These are phyloP conservation scores for Cercospora sp. DNA, from an alignment of 2,329 filamentous ascomycete species.

Conservation along the genomic window DNA sequence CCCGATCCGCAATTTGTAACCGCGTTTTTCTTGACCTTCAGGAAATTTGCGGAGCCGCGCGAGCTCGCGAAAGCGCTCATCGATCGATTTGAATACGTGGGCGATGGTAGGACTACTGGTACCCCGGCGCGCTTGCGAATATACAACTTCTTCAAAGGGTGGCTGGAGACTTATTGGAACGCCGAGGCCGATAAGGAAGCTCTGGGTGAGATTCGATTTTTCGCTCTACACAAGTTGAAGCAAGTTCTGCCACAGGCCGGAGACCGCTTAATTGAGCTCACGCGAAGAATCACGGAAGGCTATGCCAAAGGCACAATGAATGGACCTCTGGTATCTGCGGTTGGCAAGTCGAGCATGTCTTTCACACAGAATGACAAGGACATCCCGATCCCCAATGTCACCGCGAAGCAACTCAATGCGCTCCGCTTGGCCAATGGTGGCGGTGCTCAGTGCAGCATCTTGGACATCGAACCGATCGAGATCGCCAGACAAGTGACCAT, in stretches of 20 bases:
- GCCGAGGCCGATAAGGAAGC: constrained; percentile 76
- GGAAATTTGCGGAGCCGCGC: constrained; percentile 80
- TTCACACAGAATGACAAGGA: constrained; percentile 55
- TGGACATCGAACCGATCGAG: constrained; percentile 90
- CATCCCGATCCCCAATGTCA: constrained; percentile 67
- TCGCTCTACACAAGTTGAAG: constrained; percentile 72
- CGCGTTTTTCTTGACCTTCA: constrained; percentile 94
- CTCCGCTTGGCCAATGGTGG: constrained; percentile 75
- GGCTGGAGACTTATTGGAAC: constrained; percentile 95
- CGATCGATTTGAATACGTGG: constrained; percentile 88
- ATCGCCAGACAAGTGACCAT: constrained; percentile 88
- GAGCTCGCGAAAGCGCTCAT: constrained; percentile 81
- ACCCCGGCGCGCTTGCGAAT: constrained; percentile 83
- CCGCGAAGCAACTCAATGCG: constrained; percentile 71
- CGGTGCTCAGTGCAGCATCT: constrained; percentile 67
- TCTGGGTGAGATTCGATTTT: constrained; percentile 72
- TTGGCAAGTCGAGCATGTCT: constrained; percentile 82
- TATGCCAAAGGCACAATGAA: constrained; percentile 44
- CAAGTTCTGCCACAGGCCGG: constrained; percentile 72
- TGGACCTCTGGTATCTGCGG: constrained; percentile 69
- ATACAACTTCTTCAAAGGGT: constrained; percentile 95
- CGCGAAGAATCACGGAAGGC: constrained; percentile 70
- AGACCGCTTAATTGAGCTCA: constrained; percentile 75
- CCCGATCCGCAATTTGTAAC: constrained; percentile 90
- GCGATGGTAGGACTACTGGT: constrained; percentile 71